Evolutionary conservation across 352 stramenopile genomes (phyloP).

Genomic region (Globisporangium barbulae): DNA sequence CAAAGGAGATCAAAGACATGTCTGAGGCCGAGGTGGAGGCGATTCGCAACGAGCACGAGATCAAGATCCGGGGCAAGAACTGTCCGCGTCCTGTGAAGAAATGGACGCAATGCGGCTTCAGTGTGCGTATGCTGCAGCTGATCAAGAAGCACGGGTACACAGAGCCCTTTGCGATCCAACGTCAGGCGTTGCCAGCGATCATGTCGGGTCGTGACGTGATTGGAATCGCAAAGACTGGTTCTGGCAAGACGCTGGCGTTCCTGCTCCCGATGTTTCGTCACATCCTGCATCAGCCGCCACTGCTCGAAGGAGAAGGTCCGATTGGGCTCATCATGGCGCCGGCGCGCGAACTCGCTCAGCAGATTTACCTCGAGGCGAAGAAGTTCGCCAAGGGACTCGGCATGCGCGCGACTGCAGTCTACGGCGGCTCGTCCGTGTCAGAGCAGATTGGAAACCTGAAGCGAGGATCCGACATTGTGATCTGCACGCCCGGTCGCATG

Average conservation of each 20-base stretch:
- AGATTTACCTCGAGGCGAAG: conserved; percentile 97
- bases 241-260: conserved; percentile 90
- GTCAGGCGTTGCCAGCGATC: conserved; percentile 96
- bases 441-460: conserved; percentile 99
- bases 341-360: conserved; percentile 96
- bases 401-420: conserved; percentile 94
- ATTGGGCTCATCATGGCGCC: conserved; percentile 98
- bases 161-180: conserved; percentile 97
- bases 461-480: conserved; percentile 96
- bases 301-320: conserved; percentile 95
- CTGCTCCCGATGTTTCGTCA: conserved; percentile 94
- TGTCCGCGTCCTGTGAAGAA: conserved; percentile 94
- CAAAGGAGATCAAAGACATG: conserved; percentile 90
- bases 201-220: conserved; percentile 99
- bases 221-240: conserved; percentile 98
- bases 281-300: conserved; percentile 90
- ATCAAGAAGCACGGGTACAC: conserved; percentile 93
- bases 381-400: conserved; percentile 93
- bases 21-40: conserved; percentile 81
- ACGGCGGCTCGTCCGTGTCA: conserved; percentile 92
- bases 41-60: conserved; percentile 88
- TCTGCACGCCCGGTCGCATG: conserved; percentile 97
- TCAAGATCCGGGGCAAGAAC: conserved; percentile 97
- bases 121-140: conserved; percentile 92
- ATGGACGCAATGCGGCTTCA: conserved; percentile 98